Percentiles rank a stretch among this genome's conserved stretches.
Evolutionary conservation across 2,329 filamentous ascomycete genomes (phyloP).

Genomic region (Aspergillus viridinutans): DNA sequence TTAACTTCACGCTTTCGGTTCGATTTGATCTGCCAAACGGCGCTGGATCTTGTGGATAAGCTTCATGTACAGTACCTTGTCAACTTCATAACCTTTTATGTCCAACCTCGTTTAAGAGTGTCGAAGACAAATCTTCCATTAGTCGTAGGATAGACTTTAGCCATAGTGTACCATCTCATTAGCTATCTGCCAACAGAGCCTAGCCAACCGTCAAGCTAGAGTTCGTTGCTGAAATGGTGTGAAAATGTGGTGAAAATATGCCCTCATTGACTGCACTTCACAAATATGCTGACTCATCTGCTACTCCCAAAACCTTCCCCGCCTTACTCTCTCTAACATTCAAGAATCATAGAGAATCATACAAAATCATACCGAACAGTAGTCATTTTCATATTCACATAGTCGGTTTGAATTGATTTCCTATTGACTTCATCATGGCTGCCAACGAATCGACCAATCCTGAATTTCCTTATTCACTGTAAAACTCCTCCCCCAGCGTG

Average conservation of each 20-base stretch:
- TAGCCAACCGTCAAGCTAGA: not conserved
- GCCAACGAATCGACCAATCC: slow-evolving; percentile 13
- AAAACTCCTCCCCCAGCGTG: slow-evolving; percentile 11
- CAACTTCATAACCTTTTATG: slow-evolving; percentile 2
- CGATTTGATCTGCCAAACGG: not conserved
- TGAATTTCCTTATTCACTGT: slow-evolving; percentile 40
- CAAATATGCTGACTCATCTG: not conserved
- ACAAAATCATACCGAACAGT: slow-evolving; percentile 6
- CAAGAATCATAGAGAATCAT: not conserved
- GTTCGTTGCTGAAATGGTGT: not conserved
- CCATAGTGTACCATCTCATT: not conserved
- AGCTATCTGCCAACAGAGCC: not conserved
- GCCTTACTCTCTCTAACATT: not conserved
- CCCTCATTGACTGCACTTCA: not conserved
- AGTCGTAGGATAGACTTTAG: not conserved
- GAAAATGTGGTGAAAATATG: not conserved
- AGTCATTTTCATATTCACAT: not conserved
- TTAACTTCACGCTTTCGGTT: slow-evolving; percentile 3
- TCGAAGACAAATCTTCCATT: not conserved
- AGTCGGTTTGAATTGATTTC: not conserved
- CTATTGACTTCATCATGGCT: slow-evolving; percentile 14
- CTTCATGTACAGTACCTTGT: not conserved
- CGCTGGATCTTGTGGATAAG: slow-evolving; percentile 3
- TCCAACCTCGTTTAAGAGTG: not conserved
- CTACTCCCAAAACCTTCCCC: not conserved